These are phyloP conservation scores for Selaginella tamariscina DNA, from an alignment of 75 land plant species.

Conservation along the genomic window DNA sequence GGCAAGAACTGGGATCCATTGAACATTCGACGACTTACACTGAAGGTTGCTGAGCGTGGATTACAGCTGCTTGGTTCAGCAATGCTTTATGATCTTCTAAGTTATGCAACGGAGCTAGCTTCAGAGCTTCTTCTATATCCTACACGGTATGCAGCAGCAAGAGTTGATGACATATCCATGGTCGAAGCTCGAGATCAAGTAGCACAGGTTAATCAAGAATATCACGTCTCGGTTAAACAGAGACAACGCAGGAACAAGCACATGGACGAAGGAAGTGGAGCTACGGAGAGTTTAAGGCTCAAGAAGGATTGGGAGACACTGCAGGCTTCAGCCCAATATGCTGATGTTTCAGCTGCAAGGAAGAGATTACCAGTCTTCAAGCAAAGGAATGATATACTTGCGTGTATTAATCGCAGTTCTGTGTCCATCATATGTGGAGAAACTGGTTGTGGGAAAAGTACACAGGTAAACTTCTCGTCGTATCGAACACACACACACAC, in stretches of 20 bases:
- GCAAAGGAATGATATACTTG: neutral
- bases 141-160: too few species aligned
- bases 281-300: neutral
- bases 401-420: neutral
- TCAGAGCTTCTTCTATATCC: neutral
- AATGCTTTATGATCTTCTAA: constrained; percentile 28
- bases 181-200: constrained; percentile 11
- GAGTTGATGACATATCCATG: neutral
- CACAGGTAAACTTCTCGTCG: neutral
- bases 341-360: neutral
- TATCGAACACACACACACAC: neutral
- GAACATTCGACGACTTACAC: constrained; percentile 19
- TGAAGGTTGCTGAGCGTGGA: constrained; percentile 17
- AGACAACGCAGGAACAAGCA: neutral
- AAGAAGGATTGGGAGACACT: constrained; percentile 15
- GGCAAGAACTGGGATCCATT: constrained; percentile 10
- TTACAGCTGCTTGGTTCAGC: constrained; percentile 15
- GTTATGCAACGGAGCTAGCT: constrained; percentile 18
- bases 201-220: neutral
- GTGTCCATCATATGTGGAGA: constrained; percentile 7
- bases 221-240: neutral
- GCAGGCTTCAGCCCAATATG: neutral
- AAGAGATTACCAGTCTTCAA: neutral
- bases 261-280: neutral
- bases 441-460: constrained; percentile 12